phyloP scores from a whole-genome alignment of 192 early-diverging fungal species.

The Backusella macrospora region DNA sequence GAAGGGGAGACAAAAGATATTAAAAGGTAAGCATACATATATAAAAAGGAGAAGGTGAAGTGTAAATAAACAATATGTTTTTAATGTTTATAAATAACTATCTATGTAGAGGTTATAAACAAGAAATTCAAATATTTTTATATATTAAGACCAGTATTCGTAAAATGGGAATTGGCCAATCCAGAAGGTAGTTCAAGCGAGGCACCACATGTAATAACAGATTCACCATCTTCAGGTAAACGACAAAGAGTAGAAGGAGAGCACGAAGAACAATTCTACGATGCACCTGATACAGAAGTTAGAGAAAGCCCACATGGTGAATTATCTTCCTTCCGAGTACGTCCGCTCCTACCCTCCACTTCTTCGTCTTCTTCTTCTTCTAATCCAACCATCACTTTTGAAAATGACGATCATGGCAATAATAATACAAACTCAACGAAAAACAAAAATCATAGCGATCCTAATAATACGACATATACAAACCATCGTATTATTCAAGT shows the following conservation, averaged over 20 bases:
- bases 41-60: neutral
- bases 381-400: neutral
- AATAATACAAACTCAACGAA: neutral
- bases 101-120: neutral
- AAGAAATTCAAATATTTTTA: conserved; percentile 12
- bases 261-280: neutral
- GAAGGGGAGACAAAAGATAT: neutral
- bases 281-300: neutral
- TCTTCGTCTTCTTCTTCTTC: too few species aligned
- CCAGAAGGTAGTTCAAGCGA: neutral
- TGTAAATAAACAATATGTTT: neutral
- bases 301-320: neutral
- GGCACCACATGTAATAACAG: neutral
- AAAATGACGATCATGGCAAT: neutral
- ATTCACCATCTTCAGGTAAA: neutral
- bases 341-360: too few species aligned
- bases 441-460: too few species aligned
- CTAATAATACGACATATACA: too few species aligned
- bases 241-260: neutral
- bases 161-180: neutral
- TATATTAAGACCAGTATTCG: neutral
- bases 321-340: neutral
- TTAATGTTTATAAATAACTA: neutral
- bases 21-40: neutral
- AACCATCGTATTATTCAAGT: too few species aligned